Base-by-base conservation (phyloP, 176 grass and related monocot genomes). In the Bromus sterilis region DNA sequence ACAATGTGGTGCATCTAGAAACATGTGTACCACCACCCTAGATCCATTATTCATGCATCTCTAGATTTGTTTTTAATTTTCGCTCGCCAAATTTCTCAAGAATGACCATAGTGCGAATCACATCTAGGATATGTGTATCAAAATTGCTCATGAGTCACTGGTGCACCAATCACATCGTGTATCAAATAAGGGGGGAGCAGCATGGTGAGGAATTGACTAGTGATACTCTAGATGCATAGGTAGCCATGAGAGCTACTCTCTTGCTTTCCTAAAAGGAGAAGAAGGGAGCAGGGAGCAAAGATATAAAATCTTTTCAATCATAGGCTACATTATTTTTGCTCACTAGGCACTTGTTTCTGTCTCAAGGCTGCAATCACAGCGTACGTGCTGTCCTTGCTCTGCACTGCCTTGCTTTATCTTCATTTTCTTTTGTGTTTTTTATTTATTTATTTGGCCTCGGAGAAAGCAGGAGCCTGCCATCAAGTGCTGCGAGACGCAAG, bases 211-310 rank as follows among this genome's bases (percentile, higher is more conserved):
- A 66, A 83, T 90, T 90, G 83, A 86, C 83, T 43, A 39, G 28
- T 68, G 88, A 67, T 78, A 29, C 74, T 63, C 88, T 90, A 90
- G 79, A 25, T n/a, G 16, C 15, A 34, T 90, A 86, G 88, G 42
- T 89, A 89, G 83, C 83, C 81, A 86, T 90, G 83, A 86, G 88
- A 86, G 83, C 88, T 90, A 90, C 6, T 1, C 44, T 74, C 24
- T 46, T 77, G 56, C 83, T 83, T 86, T 90, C 62, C 66, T 28
- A 49, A 86, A 86, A 83, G 83, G 66, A 86, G 74, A 30, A 73
- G 57, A 65, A 57, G 26, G 21, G 21, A 80, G 70, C 56, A 64
- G 36, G 28, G 56, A 53, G 18, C 40, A 82, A 18, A 25, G 56
- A 31, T 89, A 68, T 89, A 77, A 77, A 32, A 86, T 78, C 66